Evolutionary conservation across 2,329 filamentous ascomycete species (phyloP).

Genomic region (Hymenoscyphus scutula): DNA sequence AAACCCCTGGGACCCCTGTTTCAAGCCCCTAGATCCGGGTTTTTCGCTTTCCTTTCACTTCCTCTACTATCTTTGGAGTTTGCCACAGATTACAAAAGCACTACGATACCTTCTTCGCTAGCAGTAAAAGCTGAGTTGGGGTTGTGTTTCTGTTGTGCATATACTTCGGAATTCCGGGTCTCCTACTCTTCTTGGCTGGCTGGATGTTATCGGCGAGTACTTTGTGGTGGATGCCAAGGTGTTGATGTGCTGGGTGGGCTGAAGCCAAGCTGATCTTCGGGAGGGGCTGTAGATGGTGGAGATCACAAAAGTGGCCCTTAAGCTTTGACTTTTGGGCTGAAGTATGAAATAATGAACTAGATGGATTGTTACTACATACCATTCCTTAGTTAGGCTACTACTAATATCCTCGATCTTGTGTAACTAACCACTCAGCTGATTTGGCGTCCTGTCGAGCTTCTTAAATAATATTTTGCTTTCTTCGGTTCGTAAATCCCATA

Average conservation of each 20-base stretch:
- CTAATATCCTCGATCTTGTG: no score
- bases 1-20: background rate
- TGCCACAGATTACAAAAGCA: background rate
- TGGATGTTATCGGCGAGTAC: background rate
- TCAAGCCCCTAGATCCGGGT: background rate
- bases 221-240: background rate
- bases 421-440: no score
- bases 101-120: background rate
- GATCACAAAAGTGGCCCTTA: background rate
- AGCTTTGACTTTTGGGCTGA: background rate
- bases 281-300: background rate
- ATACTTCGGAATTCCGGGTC: background rate
- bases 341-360: no score
- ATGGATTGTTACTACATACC: no score
- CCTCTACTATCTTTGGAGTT: background rate
- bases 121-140: background rate
- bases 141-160: background rate
- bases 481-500: no score
- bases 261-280: background rate
- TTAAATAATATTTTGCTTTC: no score
- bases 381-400: no score
- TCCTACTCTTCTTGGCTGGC: background rate
- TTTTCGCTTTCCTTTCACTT: background rate
- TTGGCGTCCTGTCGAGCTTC: no score
- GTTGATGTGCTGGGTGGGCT: background rate